These are phyloP conservation scores for Chloranthus sessilifolius DNA, from an alignment of 164 flowering plant species.

Conservation along the genomic window DNA sequence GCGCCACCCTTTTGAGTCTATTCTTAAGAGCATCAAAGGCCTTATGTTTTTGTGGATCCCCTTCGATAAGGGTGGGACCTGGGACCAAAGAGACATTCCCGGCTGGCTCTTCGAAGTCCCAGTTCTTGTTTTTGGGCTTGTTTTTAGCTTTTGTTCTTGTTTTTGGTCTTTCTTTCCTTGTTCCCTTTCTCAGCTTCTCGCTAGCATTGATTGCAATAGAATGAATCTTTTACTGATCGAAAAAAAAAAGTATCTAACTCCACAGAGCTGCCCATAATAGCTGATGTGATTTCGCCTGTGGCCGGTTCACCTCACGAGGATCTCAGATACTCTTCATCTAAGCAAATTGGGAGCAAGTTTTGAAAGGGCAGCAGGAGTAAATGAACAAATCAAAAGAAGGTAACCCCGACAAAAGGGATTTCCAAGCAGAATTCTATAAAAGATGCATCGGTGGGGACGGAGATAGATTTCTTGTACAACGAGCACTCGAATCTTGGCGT, in stretches of 20 bases:
- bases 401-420: constrained; percentile 16
- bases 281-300: constrained; percentile 19
- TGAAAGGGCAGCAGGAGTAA: constrained; percentile 29
- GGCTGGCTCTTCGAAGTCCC: too few species aligned
- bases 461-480: constrained; percentile 34
- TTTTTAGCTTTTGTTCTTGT: too few species aligned
- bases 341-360: constrained; percentile 16
- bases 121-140: too few species aligned
- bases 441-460: constrained; percentile 36
- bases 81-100: too few species aligned
- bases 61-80: too few species aligned
- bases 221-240: too few species aligned
- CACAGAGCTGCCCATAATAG: constrained; percentile 14
- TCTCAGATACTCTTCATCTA: constrained; percentile 25
- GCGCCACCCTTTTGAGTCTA: too few species aligned
- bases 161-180: too few species aligned
- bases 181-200: too few species aligned
- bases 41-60: too few species aligned
- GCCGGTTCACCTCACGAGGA: constrained; percentile 30
- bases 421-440: constrained; percentile 32
- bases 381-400: constrained; percentile 27
- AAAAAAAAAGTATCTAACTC: constrained; percentile 16
- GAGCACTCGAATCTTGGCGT: constrained; percentile 27
- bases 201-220: too few species aligned
- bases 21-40: too few species aligned